Evolutionary conservation across 176 grass and related monocot genomes (phyloP).

Genomic region (Puccinellia tenuiflora): DNA sequence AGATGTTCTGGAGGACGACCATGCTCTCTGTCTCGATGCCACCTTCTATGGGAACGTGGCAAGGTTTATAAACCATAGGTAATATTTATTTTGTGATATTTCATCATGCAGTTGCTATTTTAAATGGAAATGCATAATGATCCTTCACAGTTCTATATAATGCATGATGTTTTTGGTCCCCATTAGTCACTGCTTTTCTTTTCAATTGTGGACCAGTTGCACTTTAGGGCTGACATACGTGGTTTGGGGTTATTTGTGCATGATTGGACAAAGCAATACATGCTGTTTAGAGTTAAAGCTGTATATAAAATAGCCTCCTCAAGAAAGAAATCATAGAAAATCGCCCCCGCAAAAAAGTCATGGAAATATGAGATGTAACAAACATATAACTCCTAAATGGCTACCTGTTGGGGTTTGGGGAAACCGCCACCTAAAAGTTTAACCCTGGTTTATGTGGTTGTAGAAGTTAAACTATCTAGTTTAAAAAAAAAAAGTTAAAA

Average conservation of each 20-base stretch:
- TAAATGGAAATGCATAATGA: not conserved
- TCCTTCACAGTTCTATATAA: not conserved
- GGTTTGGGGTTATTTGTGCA: not conserved
- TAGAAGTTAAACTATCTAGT: not conserved
- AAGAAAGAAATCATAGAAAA: not conserved
- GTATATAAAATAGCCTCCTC: not conserved
- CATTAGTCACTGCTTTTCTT: not conserved
- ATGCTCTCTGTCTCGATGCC: constrained; percentile 79
- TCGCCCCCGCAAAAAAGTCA: not conserved
- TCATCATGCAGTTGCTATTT: not conserved
- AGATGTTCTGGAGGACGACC: constrained; percentile 74
- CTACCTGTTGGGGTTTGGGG: not conserved
- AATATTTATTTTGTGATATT: not conserved
- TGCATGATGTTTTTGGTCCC: not conserved
- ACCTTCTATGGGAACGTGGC: constrained; percentile 88
- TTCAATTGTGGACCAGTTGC: not conserved
- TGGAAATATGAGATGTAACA: not conserved
- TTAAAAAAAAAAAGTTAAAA: too few relatives aligned
- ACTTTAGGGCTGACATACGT: not conserved
- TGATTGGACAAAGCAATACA: not conserved
- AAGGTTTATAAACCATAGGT: constrained; percentile 98
- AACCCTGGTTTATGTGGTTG: not conserved
- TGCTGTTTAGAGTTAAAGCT: not conserved
- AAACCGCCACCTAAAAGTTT: not conserved
- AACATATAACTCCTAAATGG: not conserved